phyloP scores from a whole-genome alignment of 345 rosid species.

The Boechera divaricarpa region DNA sequence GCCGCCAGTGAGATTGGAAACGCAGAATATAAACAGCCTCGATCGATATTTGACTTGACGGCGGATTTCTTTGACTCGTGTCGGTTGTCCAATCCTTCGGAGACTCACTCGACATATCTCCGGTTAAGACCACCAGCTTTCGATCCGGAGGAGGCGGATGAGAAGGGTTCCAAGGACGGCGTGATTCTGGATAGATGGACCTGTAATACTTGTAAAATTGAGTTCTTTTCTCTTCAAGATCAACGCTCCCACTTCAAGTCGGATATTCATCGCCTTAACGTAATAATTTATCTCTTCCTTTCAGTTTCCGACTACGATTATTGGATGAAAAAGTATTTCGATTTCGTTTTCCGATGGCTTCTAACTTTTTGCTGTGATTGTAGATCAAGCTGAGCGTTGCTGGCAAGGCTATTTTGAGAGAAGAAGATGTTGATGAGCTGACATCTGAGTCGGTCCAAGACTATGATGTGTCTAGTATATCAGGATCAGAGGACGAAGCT shows the following conservation, averaged over 20 bases:
- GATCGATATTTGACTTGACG: conserved; percentile 69
- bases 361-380: conserved; percentile 3
- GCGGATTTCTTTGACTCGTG: conserved; percentile 66
- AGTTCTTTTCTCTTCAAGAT: conserved; percentile 79
- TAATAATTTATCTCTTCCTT: conserved; percentile 35
- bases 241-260: conserved; percentile 95
- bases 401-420: conserved; percentile 74
- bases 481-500: conserved; percentile 96
- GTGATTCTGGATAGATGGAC: conserved; percentile 70
- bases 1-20: conserved; percentile 13
- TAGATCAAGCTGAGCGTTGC: conserved; percentile 87
- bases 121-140: conserved; percentile 24
- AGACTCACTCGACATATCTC: conserved; percentile 38
- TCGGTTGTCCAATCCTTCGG: conserved; percentile 57
- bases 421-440: conserved; percentile 85
- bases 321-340: not conserved
- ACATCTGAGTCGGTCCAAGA: conserved; percentile 75
- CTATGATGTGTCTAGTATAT: conserved; percentile 86
- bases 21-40: conserved; percentile 48
- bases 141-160: conserved; percentile 40
- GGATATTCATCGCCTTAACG: conserved; percentile 89
- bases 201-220: conserved; percentile 84
- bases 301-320: not conserved
- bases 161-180: conserved; percentile 42
- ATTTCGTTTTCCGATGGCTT: not conserved